Conservation (phyloP, 1,139 yeast species). For the Pichia sp. region DNA sequence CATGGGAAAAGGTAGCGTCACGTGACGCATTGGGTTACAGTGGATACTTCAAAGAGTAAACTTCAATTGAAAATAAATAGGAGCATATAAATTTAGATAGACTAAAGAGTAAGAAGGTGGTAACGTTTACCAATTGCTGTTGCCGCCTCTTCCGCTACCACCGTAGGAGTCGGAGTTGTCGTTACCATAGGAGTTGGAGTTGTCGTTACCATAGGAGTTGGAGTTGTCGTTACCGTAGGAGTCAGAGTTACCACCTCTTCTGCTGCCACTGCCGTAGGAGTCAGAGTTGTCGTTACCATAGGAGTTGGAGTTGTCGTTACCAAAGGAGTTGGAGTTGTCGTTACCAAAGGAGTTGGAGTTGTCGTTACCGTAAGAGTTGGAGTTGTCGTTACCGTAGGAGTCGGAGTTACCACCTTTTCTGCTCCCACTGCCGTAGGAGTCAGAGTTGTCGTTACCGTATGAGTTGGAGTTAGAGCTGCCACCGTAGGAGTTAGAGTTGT, state of each 20-base stretch:
- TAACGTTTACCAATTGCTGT: constrained; percentile 9
- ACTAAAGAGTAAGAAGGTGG: neutral
- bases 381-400: constrained; percentile 8
- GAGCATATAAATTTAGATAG: neutral
- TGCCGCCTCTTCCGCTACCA: constrained; percentile 5
- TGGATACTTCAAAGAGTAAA: neutral
- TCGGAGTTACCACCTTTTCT: constrained; percentile 14
- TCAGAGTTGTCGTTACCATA: constrained; percentile 4
- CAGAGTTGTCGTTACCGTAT: constrained; percentile 17
- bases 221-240: constrained; percentile 14
- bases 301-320: constrained; percentile 16
- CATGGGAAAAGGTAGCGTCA: neutral
- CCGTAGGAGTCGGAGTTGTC: neutral
- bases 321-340: constrained; percentile 14
- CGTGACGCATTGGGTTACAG: neutral
- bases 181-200: constrained; percentile 15
- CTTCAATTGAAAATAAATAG: neutral
- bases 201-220: constrained; percentile 17
- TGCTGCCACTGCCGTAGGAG: neutral
- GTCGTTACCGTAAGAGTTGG: constrained; percentile 15
- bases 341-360: constrained; percentile 16
- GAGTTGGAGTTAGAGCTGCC: constrained; percentile 16
- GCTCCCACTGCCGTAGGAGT: constrained; percentile 20
- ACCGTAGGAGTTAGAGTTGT: constrained; percentile 15
- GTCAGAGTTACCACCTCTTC: constrained; percentile 13